Conservation (phyloP, 768 basidiomycete genomes). For the Agrocybe praecox region DNA sequence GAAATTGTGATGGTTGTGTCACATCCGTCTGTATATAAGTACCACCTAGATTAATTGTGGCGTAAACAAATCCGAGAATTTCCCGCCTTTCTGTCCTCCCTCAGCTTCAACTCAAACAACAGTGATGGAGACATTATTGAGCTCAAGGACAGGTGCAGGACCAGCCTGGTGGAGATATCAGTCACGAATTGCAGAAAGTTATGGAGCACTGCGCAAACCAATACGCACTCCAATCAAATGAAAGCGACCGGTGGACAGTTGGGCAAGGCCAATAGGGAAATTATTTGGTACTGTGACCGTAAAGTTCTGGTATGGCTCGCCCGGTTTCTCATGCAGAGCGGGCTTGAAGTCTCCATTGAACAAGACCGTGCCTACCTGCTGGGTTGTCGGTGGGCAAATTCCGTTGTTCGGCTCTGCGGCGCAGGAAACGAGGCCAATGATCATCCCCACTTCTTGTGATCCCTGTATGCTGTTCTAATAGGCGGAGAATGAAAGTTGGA, state of each 20-base stretch:
- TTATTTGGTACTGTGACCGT: slow-evolving; percentile 33
- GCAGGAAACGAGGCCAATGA: slow-evolving; percentile 44
- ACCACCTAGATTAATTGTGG: too few relatives aligned
- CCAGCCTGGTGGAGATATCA: slow-evolving; percentile 23
- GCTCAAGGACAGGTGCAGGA: slow-evolving; percentile 26
- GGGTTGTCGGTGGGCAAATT: slow-evolving; percentile 20
- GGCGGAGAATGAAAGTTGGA: not conserved
- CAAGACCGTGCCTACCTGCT: slow-evolving; percentile 38
- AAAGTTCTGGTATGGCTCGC: slow-evolving; percentile 47
- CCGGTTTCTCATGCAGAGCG: slow-evolving; percentile 27
- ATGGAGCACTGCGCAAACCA: not conserved
- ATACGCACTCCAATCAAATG: slow-evolving; percentile 33
- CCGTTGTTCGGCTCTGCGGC: slow-evolving; percentile 12
- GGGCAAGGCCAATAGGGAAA: slow-evolving; percentile 22
- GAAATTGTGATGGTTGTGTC: not conserved
- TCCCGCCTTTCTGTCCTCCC: too few relatives aligned
- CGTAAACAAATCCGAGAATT: too few relatives aligned
- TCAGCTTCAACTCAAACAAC: slow-evolving; percentile 2
- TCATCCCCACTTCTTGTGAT: slow-evolving; percentile 45
- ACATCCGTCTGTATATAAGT: too few relatives aligned
- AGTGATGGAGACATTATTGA: slow-evolving; percentile 24
- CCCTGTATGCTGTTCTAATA: slow-evolving; percentile 38
- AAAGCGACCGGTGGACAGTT: slow-evolving; percentile 29
- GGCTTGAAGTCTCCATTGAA: slow-evolving; percentile 44
- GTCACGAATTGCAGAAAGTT: not conserved